Base-by-base conservation (phyloP, 2,329 filamentous ascomycete genomes). In the Alternaria hordeiaustralica region DNA sequence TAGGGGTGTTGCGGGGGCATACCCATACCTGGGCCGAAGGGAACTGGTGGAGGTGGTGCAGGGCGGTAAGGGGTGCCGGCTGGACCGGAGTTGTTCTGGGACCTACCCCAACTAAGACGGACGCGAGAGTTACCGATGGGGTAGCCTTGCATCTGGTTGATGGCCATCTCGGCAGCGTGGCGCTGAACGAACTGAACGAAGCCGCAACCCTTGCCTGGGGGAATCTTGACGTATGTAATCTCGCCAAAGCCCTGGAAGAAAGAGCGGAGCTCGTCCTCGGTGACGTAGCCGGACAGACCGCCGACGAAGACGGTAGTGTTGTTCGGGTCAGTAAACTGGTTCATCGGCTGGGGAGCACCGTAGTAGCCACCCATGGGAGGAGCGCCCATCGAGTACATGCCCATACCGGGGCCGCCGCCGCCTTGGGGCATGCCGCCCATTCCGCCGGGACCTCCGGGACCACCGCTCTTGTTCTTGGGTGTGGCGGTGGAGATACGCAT, bases 111-210 rank as follows among this genome's bases (percentile, higher is more conserved):
- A 80, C 93, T 97, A 71, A 99, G 88, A 76, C 96, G 94, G 64
- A 99, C 96, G 71, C 96, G 94, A 50, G 95, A 98, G 87, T 99
- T 99, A 60, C 96, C 96, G 76, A 99, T 99, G 23, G 96, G 96
- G 81, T 99, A 99, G 65, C 96, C 96, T 84, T 99, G 96, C 96
- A 99, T 99, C 84, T 99, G 96, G 85, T 99, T 99, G 88, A 99
- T 99, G 72, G 96, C 96, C 96, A 99, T 99, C 85, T 99, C 96
- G 13, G 96, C 96, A 57, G 96, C 96, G 78, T 99, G 96, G 71
- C 96, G 94, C 85, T 99, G 96, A 61, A 99, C 96, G 75, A 99
- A 99, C 83, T 99, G 96, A 63, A 99, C 96, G 79, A 99, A 99
- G 62, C 96, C 96, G 78, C 96, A 99, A 73, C 96, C 96, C 88